Evolutionary conservation across 352 stramenopile genomes (phyloP).

Genomic region (Globisporangium emineosum): DNA sequence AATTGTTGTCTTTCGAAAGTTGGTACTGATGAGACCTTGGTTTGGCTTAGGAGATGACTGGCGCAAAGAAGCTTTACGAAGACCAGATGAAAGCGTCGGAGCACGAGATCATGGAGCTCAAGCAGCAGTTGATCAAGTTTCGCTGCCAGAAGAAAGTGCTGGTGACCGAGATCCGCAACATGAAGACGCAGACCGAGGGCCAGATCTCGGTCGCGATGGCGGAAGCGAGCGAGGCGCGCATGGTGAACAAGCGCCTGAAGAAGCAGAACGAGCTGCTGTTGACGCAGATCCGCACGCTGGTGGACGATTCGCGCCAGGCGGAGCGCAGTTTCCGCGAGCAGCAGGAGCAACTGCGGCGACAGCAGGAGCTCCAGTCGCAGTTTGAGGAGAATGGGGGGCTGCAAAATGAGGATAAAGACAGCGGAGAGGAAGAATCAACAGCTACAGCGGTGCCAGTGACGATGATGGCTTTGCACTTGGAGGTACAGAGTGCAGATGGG

Average conservation of each 20-base stretch:
- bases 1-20: too few species aligned
- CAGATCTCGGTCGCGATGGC: constrained; percentile 81
- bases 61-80: constrained; percentile 68
- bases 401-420: constrained; percentile 10
- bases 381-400: constrained; percentile 3
- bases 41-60: constrained; percentile 51
- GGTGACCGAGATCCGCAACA: constrained; percentile 73
- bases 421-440: constrained; percentile 13
- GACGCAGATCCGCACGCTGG: constrained; percentile 73
- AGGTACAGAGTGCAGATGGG: not conserved
- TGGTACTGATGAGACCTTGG: not conserved
- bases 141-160: constrained; percentile 75
- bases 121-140: constrained; percentile 74
- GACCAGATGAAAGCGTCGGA: constrained; percentile 53
- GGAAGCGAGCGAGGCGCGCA: constrained; percentile 80
- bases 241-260: constrained; percentile 81
- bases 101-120: constrained; percentile 51
- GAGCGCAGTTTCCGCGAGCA: constrained; percentile 41
- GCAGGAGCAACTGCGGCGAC: constrained; percentile 25
- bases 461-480: not conserved
- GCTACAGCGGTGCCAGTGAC: not conserved
- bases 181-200: constrained; percentile 69
- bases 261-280: constrained; percentile 81
- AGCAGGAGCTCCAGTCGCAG: constrained; percentile 23
- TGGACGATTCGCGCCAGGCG: constrained; percentile 51